Base-by-base conservation (phyloP, 495 filamentous ascomycete species). In the Annulohypoxylon bovei region DNA sequence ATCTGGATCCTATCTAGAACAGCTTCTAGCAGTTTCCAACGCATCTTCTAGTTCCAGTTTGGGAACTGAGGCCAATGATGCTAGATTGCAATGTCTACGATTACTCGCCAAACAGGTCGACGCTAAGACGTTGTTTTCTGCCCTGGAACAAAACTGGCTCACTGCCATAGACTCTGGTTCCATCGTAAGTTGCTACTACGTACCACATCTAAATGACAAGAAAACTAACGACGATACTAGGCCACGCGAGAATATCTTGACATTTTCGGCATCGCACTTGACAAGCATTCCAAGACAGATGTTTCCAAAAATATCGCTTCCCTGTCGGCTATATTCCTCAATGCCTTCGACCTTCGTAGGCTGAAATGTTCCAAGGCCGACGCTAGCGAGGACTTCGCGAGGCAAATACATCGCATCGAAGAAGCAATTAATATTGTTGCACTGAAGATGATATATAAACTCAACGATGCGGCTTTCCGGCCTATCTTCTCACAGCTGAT, bases 391-490 rank as follows among this genome's bases (percentile, higher is more conserved):
- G 79, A 81, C 5, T 68, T 85, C 87, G 1, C 66, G 25, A 70
- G 73, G 37, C 75, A 75, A 37, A 73, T 94, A 28, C 82, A 86
- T 25, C 82, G 86, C 50, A 81, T 92, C n/a, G 93, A 97, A 77
- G 81, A 81, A 30, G 73, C 80, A 2, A 70, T 92, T 58, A 88
- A 92, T 69, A 83, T 89, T 9, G 83, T 89, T 2, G 89, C 88
- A 0, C 88, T 98, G 39, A 91, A 93, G 77, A 94, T 97, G 89
- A 91, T 95, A 54, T 92, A 96, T 81, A 98, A 98, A 84, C 86
- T 98, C 20, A 98, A 97, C 79, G 96, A 99, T 78, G 88, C 90
- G n/a, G 88, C 91, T 16, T 99, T 98, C 87, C 87, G 94, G n/a
- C 95, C 95, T 0, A 88, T 98, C 55, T 98, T 98, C 78, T 84